Percentiles rank a stretch among this genome's conserved stretches.
Evolutionary conservation across 768 basidiomycete species (phyloP).

Genomic region (Kockovaella imperatae): DNA sequence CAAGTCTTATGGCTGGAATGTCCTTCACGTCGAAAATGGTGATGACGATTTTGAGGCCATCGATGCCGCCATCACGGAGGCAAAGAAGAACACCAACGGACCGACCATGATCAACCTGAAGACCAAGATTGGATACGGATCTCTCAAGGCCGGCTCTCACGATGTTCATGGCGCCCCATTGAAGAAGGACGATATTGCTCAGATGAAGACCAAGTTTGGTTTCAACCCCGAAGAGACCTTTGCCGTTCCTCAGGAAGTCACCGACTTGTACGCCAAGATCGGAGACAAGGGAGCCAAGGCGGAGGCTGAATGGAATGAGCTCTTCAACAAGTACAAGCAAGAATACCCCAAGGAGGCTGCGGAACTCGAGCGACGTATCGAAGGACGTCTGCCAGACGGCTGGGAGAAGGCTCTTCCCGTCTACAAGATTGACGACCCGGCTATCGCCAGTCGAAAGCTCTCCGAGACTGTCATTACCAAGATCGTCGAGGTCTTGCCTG

Average conservation of each 20-base stretch:
- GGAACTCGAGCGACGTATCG: constrained; percentile 75
- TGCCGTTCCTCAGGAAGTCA: constrained; percentile 65
- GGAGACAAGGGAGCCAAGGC: constrained; percentile 65
- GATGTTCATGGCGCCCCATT: constrained; percentile 90
- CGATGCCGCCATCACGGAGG: constrained; percentile 67
- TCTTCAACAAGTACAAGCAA: constrained; percentile 61
- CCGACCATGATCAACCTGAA: constrained; percentile 78
- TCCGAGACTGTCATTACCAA: constrained; percentile 81
- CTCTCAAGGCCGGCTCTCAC: constrained; percentile 84
- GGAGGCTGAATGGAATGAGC: constrained; percentile 64
- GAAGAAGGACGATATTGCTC: constrained; percentile 79
- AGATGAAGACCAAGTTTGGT: constrained; percentile 74
- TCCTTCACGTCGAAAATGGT: constrained; percentile 72
- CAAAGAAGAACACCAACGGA: constrained; percentile 66
- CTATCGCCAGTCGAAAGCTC: constrained; percentile 83
- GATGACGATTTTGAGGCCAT: constrained; percentile 71
- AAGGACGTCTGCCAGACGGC: constrained; percentile 69
- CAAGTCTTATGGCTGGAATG: constrained; percentile 88
- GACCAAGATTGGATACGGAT: constrained; percentile 91
- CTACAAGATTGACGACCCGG: constrained; percentile 73
- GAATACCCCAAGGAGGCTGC: constrained; percentile 77
- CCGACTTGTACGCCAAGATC: constrained; percentile 59
- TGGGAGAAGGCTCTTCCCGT: constrained; percentile 82
- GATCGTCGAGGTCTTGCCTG: constrained; percentile 67
- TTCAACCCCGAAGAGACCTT: constrained; percentile 73